Conservation (phyloP, 1,284 basidiomycete genomes). For the Ganoderma boninense region DNA sequence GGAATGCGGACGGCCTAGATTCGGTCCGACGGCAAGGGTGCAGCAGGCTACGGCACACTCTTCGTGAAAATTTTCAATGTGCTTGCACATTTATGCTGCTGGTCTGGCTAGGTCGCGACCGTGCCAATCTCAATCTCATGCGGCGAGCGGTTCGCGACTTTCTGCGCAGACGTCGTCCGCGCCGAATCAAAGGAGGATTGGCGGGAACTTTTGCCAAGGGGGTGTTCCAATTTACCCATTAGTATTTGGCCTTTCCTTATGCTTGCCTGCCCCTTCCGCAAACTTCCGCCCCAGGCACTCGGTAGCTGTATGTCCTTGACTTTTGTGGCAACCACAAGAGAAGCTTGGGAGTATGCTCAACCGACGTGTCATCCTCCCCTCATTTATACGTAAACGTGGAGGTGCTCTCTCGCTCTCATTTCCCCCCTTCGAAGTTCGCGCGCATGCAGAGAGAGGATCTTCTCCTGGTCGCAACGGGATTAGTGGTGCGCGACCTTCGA, state of each 20-base stretch:
- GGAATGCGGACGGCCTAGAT: neutral
- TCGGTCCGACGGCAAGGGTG: neutral
- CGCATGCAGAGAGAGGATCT: neutral
- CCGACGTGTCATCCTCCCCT: conserved; percentile 28
- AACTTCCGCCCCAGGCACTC: conserved; percentile 5
- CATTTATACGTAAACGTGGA: conserved; percentile 35
- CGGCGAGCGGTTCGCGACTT: neutral
- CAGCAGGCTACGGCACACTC: conserved; percentile 5
- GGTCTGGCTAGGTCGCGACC: neutral
- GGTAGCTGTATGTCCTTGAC: conserved; percentile 32
- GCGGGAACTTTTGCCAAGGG: neutral
- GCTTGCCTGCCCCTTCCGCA: neutral
- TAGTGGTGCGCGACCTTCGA: conserved; percentile 4
- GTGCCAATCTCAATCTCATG: conserved; percentile 3
- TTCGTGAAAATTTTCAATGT: neutral
- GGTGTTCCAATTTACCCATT: neutral
- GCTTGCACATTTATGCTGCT: neutral
- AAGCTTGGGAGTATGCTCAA: conserved; percentile 24
- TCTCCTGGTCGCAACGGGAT: neutral
- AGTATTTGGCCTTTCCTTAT: no score
- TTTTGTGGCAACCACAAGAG: conserved; percentile 25
- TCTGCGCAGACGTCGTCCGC: neutral
- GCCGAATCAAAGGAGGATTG: neutral
- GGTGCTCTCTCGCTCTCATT: neutral
- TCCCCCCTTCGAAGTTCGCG: no score